Evolutionary conservation across 352 stramenopile species (phyloP), one percentile per base, ranked within the genome.

Genomic region (Pythium guiyangense): DNA sequence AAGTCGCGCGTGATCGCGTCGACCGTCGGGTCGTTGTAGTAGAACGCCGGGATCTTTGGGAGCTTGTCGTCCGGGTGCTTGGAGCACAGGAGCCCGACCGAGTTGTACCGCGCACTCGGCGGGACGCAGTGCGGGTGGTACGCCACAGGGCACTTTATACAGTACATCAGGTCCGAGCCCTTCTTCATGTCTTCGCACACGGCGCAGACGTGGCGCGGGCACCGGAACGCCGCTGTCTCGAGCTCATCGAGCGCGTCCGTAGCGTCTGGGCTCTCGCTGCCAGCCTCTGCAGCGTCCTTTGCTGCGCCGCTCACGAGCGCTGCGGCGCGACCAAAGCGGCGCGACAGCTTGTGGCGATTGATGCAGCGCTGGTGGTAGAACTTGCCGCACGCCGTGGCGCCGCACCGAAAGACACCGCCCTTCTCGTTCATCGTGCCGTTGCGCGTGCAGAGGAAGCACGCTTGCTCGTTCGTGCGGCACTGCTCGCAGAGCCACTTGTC

Each of bases 81-180:
- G 58, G 84, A 96, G 62, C 94, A 98, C 0, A 98, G 60, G 9
- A 97, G 59, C 15, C 83, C 94, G 26, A 98, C 61, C 47, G 95
- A 93, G 63, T 98, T 97, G 61, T 97, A 98, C 15, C 83, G 79
- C 35, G 86, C 79, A 63, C 77, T 92, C 0, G 92, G 92, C 18
- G 92, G 88, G 31, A 98, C 91, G 67, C 94, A 98, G 44, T 90
- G 80, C 12, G 94, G 77, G 58, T 98, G 94, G 69, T 97, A 98
- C 31, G 90, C 62, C 63, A 87, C 89, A 2, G 92, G 91, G 57
- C 94, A 98, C 59, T 96, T 83, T 27, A 98, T 71, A 67, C 94
- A 98, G 56, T 63, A 79, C 82, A 96, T 94, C 37, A 94, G 70
- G n/a, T 93, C 86, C 34, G 66, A 70, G 17, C 62, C 79, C 29